Base-by-base conservation (phyloP, 2,329 filamentous ascomycete species). In the Neofusicoccum kwambonambiense region DNA sequence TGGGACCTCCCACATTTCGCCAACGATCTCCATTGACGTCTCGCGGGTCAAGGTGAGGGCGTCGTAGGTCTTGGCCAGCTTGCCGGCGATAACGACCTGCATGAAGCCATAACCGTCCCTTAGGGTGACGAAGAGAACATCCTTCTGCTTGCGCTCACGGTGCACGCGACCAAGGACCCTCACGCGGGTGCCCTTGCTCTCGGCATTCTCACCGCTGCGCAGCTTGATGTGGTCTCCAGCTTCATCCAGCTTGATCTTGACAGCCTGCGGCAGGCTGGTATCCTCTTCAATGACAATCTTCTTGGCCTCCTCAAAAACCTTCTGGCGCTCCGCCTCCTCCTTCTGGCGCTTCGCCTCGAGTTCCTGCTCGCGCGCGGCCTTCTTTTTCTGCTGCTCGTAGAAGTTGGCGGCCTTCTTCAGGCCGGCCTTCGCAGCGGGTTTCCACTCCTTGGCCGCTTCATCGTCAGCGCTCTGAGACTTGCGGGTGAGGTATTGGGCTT, bases 51-150 rank as follows among this genome's bases (percentile, higher is more conserved):
- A 86, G 27, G 90, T 93, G 71, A 96, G 82, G 67, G 92, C 91
- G 74, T 96, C 92, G 81, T 96, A 96, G n/a, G 91, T 94, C 83
- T 92, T 93, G 70, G 92, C 90, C 71, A 98, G 84, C 68, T 92
- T 85, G 65, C 93, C 93, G 3, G 87, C 86, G 70, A 97, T 82
- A 67, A 97, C 85, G 74, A 92, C 93, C 82, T 97, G 93, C 76
- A 98, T 83, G 73, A 89, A 89, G 62, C 90, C 91, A 73, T 93
- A 91, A 65, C 93, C 93, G 75, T 96, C 92, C 68, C 89, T 84
- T 68, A 97, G 82, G n/a, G 90, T 94, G 74, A 97, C 84, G 79
- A 97, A 97, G 64, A 92, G 89, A 68, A 92, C 86, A 74, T 91
- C 89, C 79, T 94, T 95, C 80, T 97, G 93, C 67, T 86, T 84